phyloP scores from a whole-genome alignment of 805 yeast genomes.

The Kazachstania bromeliacearum region DNA sequence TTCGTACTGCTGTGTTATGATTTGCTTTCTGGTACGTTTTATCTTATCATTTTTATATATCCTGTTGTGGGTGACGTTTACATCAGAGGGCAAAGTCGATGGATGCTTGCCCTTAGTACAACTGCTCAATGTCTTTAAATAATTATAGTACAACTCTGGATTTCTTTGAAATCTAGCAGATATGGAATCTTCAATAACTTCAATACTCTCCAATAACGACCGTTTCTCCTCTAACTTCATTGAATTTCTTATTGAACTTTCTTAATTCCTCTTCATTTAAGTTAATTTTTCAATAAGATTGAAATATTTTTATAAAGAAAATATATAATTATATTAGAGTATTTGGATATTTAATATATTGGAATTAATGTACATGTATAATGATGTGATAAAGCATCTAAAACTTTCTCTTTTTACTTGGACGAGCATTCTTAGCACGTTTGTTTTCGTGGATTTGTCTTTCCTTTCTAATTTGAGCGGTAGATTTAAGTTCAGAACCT shows the following conservation, averaged over 20 bases:
- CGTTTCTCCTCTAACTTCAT: constrained; percentile 31
- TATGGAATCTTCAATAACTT: constrained; percentile 59
- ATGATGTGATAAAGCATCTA: constrained; percentile 5
- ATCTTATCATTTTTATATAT: constrained; percentile 30
- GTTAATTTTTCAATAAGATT: neutral
- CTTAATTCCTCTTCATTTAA: neutral
- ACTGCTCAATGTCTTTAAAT: constrained; percentile 8
- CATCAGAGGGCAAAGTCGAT: constrained; percentile 3
- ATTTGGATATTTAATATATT: neutral
- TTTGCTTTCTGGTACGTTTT: constrained; percentile 39
- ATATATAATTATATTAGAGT: neutral
- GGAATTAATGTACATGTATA: neutral
- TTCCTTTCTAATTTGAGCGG: constrained; percentile 70
- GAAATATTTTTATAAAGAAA: neutral
- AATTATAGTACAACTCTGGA: constrained; percentile 42
- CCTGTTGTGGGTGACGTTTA: constrained; percentile 17
- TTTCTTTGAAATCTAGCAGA: constrained; percentile 51
- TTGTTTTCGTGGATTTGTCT: constrained; percentile 63
- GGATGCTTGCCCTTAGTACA: constrained; percentile 2
- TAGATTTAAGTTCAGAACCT: constrained; percentile 49
- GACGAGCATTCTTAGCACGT: constrained; percentile 80
- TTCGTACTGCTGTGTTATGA: constrained; percentile 60
- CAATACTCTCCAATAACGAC: constrained; percentile 50
- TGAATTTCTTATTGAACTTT: neutral
- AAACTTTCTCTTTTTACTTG: constrained; percentile 28